Evolutionary conservation across 2,329 filamentous ascomycete species (phyloP).

Genomic region (Colletotrichum sp.): DNA sequence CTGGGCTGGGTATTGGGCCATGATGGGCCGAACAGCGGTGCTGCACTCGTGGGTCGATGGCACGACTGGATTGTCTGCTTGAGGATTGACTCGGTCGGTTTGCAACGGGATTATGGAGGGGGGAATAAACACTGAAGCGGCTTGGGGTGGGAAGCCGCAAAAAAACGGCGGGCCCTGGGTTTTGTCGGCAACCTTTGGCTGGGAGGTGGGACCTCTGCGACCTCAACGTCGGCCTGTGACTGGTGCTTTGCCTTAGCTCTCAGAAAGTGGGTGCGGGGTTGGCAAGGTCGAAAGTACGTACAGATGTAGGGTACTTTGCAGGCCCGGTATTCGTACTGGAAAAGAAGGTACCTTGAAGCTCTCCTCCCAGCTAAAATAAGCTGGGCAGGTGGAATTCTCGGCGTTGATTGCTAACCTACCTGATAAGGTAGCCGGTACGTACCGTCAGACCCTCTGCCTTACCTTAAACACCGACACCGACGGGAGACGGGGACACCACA

Average conservation of each 20-base stretch:
- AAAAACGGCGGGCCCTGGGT: constrained; percentile 19
- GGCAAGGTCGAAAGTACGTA: not conserved
- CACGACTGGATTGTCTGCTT: constrained; percentile 18
- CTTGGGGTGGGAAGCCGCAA: constrained; percentile 15
- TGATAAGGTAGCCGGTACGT: not conserved
- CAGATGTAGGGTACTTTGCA: not conserved
- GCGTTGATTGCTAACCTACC: not conserved
- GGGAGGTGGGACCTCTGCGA: not conserved
- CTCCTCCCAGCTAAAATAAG: not conserved
- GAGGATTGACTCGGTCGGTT: constrained; percentile 32
- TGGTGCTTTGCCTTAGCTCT: not conserved
- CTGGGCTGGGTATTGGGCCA: constrained; percentile 28
- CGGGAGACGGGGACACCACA: not conserved
- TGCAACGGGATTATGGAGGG: constrained; percentile 32
- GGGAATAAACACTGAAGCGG: not conserved
- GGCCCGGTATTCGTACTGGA: not conserved
- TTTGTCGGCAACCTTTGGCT: not conserved
- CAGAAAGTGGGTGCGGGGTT: not conserved
- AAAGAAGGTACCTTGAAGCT: not conserved
- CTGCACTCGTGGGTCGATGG: constrained; percentile 19
- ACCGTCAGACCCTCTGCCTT: not conserved
- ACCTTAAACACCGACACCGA: not conserved
- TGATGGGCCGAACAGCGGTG: constrained; percentile 22
- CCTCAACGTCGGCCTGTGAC: not conserved
- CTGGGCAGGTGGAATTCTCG: not conserved